Conservation (phyloP, 352 stramenopile species). For the Phytophthora pisi region DNA sequence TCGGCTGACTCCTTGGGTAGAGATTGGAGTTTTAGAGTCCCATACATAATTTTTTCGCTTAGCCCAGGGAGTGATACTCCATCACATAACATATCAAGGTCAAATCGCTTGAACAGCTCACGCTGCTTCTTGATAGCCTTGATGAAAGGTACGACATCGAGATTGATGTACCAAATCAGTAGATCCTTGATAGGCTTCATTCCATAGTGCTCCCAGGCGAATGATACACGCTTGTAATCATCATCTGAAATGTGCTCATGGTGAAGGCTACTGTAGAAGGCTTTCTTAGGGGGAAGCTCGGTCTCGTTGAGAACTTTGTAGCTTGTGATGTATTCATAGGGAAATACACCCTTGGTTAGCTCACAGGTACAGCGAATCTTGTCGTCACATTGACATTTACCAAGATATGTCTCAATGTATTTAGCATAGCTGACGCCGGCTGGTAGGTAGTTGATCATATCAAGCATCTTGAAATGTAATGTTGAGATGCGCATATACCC, state of each 20-base stretch:
- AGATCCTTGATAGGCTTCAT: constrained; percentile 32
- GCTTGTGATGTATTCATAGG: constrained; percentile 36
- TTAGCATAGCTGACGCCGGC: constrained; percentile 30
- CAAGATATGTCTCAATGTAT: constrained; percentile 36
- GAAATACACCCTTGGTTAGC: constrained; percentile 31
- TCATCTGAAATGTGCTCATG: background rate
- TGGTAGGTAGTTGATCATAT: constrained; percentile 29
- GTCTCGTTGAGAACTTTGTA: constrained; percentile 30
- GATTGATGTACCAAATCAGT: constrained; percentile 39
- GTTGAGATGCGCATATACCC: constrained; percentile 37
- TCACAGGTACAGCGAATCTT: constrained; percentile 34
- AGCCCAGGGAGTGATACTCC: constrained; percentile 15
- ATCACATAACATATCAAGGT: constrained; percentile 30
- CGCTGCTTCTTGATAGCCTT: constrained; percentile 2
- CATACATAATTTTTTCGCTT: constrained; percentile 6
- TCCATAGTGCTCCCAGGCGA: constrained; percentile 1
- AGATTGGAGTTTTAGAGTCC: background rate
- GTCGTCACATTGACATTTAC: constrained; percentile 32
- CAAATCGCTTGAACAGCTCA: constrained; percentile 18
- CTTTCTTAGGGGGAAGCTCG: constrained; percentile 18
- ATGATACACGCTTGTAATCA: background rate
- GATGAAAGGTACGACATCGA: constrained; percentile 31
- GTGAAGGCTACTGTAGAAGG: constrained; percentile 17
- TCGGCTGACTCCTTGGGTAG: background rate
- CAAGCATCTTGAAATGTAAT: constrained; percentile 16